Percentiles rank a stretch among this genome's conserved stretches.
Evolutionary conservation across 2,329 filamentous ascomycete genomes (phyloP).

Genomic region (Xylariaceae sp.): DNA sequence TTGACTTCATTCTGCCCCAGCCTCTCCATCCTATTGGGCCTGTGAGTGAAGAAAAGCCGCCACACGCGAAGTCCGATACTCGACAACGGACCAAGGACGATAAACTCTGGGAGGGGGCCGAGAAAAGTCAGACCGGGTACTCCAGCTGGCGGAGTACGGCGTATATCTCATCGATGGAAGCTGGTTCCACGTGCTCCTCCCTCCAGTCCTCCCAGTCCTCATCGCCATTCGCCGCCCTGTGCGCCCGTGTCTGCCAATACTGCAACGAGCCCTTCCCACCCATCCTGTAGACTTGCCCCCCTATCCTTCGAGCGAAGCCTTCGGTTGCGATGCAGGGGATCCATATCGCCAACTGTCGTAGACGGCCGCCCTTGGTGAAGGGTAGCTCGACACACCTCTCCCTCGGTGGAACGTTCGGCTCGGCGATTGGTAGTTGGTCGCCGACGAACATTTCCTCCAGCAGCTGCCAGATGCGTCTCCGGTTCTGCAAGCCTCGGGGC

Average conservation of each 20-base stretch:
- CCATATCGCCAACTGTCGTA: constrained; percentile 1
- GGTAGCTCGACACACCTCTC: constrained; percentile 3
- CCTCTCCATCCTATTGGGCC: no score
- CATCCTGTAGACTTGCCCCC: constrained; percentile 3
- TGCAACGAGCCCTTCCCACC: not conserved
- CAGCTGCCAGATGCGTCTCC: constrained; percentile 9
- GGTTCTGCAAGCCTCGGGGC: constrained; percentile 6
- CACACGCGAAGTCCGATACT: no score
- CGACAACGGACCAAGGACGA: no score
- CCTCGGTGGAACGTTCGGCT: not conserved
- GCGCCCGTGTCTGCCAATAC: constrained; percentile 4
- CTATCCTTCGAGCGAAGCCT: constrained; percentile 1
- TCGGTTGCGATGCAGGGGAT: constrained; percentile 1
- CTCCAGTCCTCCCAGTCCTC: not conserved
- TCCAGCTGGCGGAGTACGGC: constrained; percentile 2
- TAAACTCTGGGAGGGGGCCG: no score
- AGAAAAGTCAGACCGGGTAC: no score
- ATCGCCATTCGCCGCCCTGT: no score
- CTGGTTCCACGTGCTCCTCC: not conserved
- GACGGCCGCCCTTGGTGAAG: constrained; percentile 1
- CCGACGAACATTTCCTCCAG: constrained; percentile 9
- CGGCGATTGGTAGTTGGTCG: constrained; percentile 5
- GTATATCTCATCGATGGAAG: constrained; percentile 3
- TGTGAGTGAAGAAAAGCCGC: no score
- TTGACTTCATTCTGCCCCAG: no score